Evolutionary conservation across 1,139 yeast genomes (phyloP).

Genomic region (Nakaseomyces nivariensis): DNA sequence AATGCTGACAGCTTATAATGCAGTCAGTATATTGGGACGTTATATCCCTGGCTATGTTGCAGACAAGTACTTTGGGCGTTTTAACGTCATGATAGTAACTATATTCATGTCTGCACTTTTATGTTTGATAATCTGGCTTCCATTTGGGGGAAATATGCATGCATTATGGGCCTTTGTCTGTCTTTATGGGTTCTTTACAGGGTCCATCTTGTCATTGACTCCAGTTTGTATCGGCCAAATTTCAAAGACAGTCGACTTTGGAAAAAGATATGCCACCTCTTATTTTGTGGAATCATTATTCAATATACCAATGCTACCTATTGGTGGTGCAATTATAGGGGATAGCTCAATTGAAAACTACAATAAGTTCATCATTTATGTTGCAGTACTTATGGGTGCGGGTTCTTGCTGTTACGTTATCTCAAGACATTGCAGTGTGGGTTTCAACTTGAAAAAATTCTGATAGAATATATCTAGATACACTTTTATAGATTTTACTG

Average conservation of each 20-base stretch:
- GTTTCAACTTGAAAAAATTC: slow-evolving; percentile 22
- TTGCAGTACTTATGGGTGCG: slow-evolving; percentile 20
- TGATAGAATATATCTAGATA: background rate
- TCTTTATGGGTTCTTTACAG: slow-evolving; percentile 31
- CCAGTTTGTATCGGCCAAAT: slow-evolving; percentile 45
- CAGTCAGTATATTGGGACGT: slow-evolving; percentile 52
- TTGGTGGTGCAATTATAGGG: slow-evolving; percentile 44
- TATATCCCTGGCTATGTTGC: slow-evolving; percentile 44
- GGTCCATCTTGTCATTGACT: slow-evolving; percentile 34
- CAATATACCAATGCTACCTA: slow-evolving; percentile 38
- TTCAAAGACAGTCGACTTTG: slow-evolving; percentile 41
- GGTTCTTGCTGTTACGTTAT: slow-evolving; percentile 22
- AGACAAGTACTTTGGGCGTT: slow-evolving; percentile 47
- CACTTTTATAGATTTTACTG: too few relatives aligned
- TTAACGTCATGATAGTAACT: slow-evolving; percentile 42
- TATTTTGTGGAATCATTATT: slow-evolving; percentile 38
- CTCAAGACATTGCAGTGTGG: slow-evolving; percentile 33
- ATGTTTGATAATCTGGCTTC: slow-evolving; percentile 29
- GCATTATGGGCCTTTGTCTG: slow-evolving; percentile 31
- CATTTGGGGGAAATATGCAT: slow-evolving; percentile 28
- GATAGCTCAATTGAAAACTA: slow-evolving; percentile 20
- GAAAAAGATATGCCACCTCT: slow-evolving; percentile 41
- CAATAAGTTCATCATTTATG: slow-evolving; percentile 24
- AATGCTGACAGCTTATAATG: slow-evolving; percentile 47
- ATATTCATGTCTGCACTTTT: slow-evolving; percentile 33